These are phyloP conservation scores for Diophrys appendiculata DNA, from an alignment of 73 alveolate genomes.

Conservation along the genomic window DNA sequence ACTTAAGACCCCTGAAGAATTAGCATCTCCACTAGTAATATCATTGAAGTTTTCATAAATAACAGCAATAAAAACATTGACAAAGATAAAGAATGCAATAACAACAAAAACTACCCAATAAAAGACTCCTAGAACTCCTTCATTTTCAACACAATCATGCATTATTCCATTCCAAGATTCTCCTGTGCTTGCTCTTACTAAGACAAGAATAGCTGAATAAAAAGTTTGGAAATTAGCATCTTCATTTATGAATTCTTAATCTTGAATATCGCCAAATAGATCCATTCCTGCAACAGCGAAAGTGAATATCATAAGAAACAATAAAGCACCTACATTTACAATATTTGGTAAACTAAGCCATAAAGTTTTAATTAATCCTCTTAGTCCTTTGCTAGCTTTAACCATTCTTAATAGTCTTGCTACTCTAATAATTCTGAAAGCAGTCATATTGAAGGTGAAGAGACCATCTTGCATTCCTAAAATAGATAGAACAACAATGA, in stretches of 20 bases:
- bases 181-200: conserved; percentile 49
- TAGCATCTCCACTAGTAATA: conserved; percentile 48
- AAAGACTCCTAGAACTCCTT: conserved; percentile 29
- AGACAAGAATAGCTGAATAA: conserved; percentile 12
- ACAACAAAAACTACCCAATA: conserved; percentile 45
- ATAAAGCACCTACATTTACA: conserved; percentile 62
- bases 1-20: conserved; percentile 22
- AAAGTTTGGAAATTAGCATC: conserved; percentile 43
- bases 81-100: conserved; percentile 41
- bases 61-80: conserved; percentile 70
- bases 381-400: conserved; percentile 42
- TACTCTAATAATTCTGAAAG: conserved; percentile 48
- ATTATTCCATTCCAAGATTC: conserved; percentile 58
- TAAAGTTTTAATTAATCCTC: conserved; percentile 51
- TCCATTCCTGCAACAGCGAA: conserved; percentile 51
- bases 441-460: conserved; percentile 27
- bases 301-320: conserved; percentile 37
- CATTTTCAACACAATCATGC: conserved; percentile 66
- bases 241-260: conserved; percentile 25
- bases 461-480: conserved; percentile 63
- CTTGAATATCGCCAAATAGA: conserved; percentile 49
- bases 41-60: conserved; percentile 62
- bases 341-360: conserved; percentile 48
- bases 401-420: conserved; percentile 51
- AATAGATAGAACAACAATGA: conserved; percentile 34